These are phyloP conservation scores for Capsicum chinense DNA, from an alignment of 257 asterid genomes.

Conservation along the genomic window DNA sequence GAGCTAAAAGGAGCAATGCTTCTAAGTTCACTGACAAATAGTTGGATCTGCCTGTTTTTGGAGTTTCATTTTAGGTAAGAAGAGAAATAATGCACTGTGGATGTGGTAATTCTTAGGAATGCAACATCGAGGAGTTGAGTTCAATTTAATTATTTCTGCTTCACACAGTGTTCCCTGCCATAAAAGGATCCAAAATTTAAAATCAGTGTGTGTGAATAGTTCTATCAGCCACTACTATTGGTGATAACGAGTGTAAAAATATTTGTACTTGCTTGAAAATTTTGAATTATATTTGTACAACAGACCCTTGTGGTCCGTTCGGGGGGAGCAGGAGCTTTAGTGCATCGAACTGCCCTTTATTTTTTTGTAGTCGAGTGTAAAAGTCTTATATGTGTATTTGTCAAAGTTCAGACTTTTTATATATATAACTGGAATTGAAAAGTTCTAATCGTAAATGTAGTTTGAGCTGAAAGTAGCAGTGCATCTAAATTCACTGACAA, in stretches of 20 bases:
- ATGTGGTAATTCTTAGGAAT: conserved; percentile 58
- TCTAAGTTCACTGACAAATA: background rate
- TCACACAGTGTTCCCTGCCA: background rate
- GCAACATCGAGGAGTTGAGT: conserved; percentile 89
- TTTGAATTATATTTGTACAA: too few relatives aligned
- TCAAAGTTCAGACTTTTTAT: background rate
- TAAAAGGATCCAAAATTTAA: background rate
- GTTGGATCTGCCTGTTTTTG: background rate
- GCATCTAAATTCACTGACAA: too few relatives aligned
- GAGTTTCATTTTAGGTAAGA: background rate
- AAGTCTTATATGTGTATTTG: background rate
- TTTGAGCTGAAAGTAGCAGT: too few relatives aligned
- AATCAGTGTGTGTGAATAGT: background rate
- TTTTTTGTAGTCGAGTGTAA: too few relatives aligned
- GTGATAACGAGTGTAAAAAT: too few relatives aligned
- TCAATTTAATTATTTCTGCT: background rate
- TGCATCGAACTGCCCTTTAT: too few relatives aligned
- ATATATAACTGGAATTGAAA: background rate
- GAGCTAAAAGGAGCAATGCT: background rate
- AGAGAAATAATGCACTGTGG: background rate
- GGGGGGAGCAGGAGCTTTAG: too few relatives aligned
- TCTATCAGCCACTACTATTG: too few relatives aligned
- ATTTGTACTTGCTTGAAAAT: too few relatives aligned
- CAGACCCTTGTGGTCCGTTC: too few relatives aligned
- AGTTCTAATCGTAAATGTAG: too few relatives aligned